A percentile compares a stretch with the other conserved stretches of the same genome.
These are phyloP conservation scores for Mycena belliarum DNA, from an alignment of 768 basidiomycete species.

Conservation along the genomic window DNA sequence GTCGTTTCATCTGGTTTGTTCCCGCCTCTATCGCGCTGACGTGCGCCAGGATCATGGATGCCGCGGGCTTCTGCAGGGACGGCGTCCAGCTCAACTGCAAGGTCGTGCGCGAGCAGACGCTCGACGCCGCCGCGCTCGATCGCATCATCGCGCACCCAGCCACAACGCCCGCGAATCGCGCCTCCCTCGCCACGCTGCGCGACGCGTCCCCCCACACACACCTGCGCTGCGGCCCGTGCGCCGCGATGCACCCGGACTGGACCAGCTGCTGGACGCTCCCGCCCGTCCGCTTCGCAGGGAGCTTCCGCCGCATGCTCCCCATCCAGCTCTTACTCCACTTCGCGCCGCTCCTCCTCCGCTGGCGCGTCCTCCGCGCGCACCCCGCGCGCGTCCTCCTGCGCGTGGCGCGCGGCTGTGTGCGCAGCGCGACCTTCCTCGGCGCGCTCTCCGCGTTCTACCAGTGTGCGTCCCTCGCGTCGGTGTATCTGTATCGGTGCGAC, in stretches of 20 bases:
- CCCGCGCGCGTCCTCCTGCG: conserved; percentile 67
- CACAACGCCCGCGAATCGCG: conserved; percentile 51
- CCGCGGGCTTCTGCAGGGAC: conserved; percentile 61
- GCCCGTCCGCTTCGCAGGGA: conserved; percentile 70
- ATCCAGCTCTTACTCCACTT: conserved; percentile 90
- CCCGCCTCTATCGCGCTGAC: neutral
- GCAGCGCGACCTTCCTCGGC: conserved; percentile 87
- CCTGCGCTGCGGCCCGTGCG: conserved; percentile 63
- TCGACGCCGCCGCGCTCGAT: conserved; percentile 59
- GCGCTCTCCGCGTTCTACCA: conserved; percentile 83
- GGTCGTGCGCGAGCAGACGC: conserved; percentile 57
- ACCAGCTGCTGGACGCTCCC: conserved; percentile 62
- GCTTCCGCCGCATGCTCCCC: conserved; percentile 82
- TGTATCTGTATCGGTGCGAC: neutral
- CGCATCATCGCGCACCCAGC: conserved; percentile 50
- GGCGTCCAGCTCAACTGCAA: conserved; percentile 63
- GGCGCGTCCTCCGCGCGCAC: conserved; percentile 61
- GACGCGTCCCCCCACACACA: conserved; percentile 39
- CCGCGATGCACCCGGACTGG: conserved; percentile 71
- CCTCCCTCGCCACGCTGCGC: conserved; percentile 45
- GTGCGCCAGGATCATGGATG: conserved; percentile 57
- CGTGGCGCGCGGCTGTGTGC: conserved; percentile 68
- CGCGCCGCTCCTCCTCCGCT: conserved; percentile 86
- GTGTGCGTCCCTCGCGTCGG: conserved; percentile 43
- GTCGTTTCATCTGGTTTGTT: neutral